Base-by-base conservation (phyloP, 805 yeast species). In the Blastobotrys attinorum region DNA sequence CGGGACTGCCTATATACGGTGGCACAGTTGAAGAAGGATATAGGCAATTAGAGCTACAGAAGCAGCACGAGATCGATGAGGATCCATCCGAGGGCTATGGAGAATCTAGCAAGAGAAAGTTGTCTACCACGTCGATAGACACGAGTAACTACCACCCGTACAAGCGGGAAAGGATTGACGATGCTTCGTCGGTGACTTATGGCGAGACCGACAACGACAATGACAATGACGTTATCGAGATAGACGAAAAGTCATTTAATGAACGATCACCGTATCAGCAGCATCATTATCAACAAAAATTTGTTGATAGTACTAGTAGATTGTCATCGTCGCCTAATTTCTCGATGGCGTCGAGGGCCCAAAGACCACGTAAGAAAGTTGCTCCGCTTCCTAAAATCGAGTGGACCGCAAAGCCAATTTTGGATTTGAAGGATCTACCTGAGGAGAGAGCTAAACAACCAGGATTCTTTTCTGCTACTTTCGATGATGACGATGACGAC, bases 381-480 rank as follows among this genome's bases (percentile, higher is more conserved):
- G 36, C 36, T 32, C 36, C 36, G 4, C 41, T 50, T 15, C 49
- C 52, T 11, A 22, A 31, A 22, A 45, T 50, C 18, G 45, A 50
- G 25, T 27, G 42, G 20, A 25, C 27, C 10, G 37, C 37, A 2
- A 48, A 48, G 41, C 53, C 51, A 10, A 35, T 50, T 13, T 27
- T 59, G 7, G 54, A 56, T 21, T 25, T 58, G 4, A 31, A 50
- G 13, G 58, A 56, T 21, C 40, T 59, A 15, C 49, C 61, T 2
- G 37, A 41, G 16, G 57, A 55, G 2, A 49, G 65, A 16, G 46
- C 46, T 18, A 44, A 48, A n/a, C 49, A 55, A 4, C 65, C 64
- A 1, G 68, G 68, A 1, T 60, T 50, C 39, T 57, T 59, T 31
- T 49, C 62, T 2, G 67, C 64, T 1, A 56, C 56, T 22, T 59